These are phyloP conservation scores for Sugiyamaella chiloensis DNA, from an alignment of 805 yeast genomes.

Conservation along the genomic window DNA sequence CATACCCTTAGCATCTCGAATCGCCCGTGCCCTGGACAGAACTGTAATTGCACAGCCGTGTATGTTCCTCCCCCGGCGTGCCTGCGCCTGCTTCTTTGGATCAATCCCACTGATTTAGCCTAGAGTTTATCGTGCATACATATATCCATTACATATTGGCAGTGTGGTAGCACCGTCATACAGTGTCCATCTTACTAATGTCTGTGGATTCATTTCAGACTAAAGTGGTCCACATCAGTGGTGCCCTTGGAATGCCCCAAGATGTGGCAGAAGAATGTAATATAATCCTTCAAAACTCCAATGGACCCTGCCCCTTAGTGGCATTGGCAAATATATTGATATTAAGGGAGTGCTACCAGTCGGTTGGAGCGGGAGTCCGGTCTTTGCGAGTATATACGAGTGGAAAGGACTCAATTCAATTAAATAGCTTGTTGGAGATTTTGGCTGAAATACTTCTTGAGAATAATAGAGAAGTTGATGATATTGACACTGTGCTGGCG, in stretches of 20 bases:
- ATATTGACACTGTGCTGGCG: slow-evolving; percentile 45
- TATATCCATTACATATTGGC: too few relatives aligned
- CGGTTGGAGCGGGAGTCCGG: slow-evolving; percentile 28
- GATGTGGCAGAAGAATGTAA: slow-evolving; percentile 17
- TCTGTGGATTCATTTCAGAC: slow-evolving; percentile 36
- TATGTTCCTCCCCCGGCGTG: too few relatives aligned
- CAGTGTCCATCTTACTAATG: too few relatives aligned
- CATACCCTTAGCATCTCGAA: too few relatives aligned
- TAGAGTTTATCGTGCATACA: too few relatives aligned
- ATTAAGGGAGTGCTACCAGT: slow-evolving; percentile 40
- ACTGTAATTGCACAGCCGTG: too few relatives aligned
- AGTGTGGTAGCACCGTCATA: too few relatives aligned
- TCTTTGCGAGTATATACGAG: slow-evolving; percentile 27
- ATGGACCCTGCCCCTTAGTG: slow-evolving; percentile 87
- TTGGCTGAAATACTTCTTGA: slow-evolving; percentile 46
- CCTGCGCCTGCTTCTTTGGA: too few relatives aligned
- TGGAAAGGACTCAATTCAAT: slow-evolving; percentile 32
- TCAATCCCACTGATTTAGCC: too few relatives aligned
- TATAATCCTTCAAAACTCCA: slow-evolving; percentile 69
- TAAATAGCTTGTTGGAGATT: slow-evolving; percentile 45
- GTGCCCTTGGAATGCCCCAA: slow-evolving; percentile 1
- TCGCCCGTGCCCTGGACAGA: too few relatives aligned
- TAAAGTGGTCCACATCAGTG: slow-evolving; percentile 14
- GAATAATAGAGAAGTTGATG: background rate
- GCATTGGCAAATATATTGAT: slow-evolving; percentile 72